Evolutionary conservation across 2,329 filamentous ascomycete species (phyloP).

Genomic region (Gaeumannomyces sp.): DNA sequence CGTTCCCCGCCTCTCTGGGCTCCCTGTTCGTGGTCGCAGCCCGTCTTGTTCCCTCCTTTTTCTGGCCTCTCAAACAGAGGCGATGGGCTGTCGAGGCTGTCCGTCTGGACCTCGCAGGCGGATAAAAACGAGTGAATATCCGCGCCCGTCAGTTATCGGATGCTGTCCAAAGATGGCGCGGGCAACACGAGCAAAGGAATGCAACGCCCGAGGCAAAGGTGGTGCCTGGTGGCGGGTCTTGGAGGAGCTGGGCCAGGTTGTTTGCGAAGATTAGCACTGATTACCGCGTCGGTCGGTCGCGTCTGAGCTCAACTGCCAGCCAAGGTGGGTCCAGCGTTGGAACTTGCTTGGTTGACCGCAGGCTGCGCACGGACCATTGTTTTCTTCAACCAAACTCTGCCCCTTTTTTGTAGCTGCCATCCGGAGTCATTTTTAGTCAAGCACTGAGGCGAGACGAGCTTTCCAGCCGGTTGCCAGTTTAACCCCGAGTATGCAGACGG

Average conservation of each 20-base stretch:
- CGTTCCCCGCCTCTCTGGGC: neutral
- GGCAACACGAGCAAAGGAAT: neutral
- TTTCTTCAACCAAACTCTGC: too few species aligned
- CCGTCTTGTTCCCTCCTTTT: neutral
- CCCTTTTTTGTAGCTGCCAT: too few species aligned
- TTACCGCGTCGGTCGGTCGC: neutral
- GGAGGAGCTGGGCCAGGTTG: neutral
- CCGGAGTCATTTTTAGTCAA: too few species aligned
- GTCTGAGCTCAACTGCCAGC: too few species aligned
- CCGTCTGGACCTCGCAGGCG: neutral
- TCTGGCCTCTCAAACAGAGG: neutral
- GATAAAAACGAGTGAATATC: neutral
- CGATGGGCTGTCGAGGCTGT: too few species aligned
- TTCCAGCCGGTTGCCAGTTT: too few species aligned
- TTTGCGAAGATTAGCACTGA: neutral
- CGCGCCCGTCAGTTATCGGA: neutral
- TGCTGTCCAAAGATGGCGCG: neutral
- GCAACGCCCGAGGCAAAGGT: neutral
- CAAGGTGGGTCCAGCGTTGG: neutral
- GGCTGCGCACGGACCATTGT: neutral
- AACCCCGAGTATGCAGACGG: too few species aligned
- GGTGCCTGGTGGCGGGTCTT: neutral
- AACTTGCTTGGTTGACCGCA: neutral
- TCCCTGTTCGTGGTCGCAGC: neutral
- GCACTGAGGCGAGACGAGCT: too few species aligned